Evolutionary conservation across 2,329 filamentous ascomycete species (phyloP).

Genomic region (Elsinoe arachidis): DNA sequence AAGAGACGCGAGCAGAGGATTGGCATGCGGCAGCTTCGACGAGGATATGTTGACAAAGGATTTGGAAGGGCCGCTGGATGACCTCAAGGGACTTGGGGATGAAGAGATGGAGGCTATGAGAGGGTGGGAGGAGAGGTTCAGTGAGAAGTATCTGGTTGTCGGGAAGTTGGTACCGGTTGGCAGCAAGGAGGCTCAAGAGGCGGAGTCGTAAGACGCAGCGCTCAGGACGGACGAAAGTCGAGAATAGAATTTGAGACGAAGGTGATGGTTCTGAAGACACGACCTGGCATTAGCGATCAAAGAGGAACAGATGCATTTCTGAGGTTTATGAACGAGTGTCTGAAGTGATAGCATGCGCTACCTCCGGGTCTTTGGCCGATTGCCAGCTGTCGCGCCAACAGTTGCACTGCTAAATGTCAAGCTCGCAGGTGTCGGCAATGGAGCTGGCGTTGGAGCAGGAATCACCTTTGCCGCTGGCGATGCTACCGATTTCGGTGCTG

Average conservation of each 20-base stretch:
- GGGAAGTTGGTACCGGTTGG: conserved; percentile 68
- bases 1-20: conserved; percentile 75
- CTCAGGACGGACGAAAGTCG: too few species aligned
- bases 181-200: conserved; percentile 43
- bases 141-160: conserved; percentile 91
- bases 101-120: conserved; percentile 76
- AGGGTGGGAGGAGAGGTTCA: conserved; percentile 90
- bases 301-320: background rate
- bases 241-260: background rate
- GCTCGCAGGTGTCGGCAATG: background rate
- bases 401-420: background rate
- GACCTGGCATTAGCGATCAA: background rate
- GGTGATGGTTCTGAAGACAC: background rate
- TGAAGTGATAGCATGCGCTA: background rate
- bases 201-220: conserved; percentile 9
- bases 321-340: too few species aligned
- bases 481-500: background rate
- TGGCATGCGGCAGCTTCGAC: conserved; percentile 89
- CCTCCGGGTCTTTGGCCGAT: background rate
- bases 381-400: background rate
- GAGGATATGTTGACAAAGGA: conserved; percentile 91
- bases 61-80: conserved; percentile 73
- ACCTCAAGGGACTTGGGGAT: conserved; percentile 57
- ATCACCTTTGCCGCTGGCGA: background rate
- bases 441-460: background rate